Conservation (phyloP, 331 rosid species). For the Spiraea crenata region DNA sequence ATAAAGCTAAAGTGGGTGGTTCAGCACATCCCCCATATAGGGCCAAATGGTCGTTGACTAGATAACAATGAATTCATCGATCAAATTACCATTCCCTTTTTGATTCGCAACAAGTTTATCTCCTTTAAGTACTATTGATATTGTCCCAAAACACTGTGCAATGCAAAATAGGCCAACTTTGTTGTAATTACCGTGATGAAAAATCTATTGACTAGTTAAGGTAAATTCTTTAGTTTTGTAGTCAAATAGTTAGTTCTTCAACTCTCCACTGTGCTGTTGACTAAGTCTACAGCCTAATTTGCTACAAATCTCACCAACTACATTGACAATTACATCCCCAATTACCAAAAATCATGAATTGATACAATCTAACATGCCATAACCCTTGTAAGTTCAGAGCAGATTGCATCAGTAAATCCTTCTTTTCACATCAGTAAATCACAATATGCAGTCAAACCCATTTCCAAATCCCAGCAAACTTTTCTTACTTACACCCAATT, state of each 20-base stretch:
- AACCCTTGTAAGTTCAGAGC: neutral
- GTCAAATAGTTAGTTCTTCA: neutral
- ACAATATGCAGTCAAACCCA: neutral
- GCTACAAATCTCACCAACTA: neutral
- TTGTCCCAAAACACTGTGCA: neutral
- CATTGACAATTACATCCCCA: neutral
- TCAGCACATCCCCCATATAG: neutral
- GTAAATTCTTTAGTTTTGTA: neutral
- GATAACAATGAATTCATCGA: neutral
- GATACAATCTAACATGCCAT: neutral
- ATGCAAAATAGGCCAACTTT: constrained; percentile 1
- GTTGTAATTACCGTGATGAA: neutral
- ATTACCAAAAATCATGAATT: neutral
- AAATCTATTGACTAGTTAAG: neutral
- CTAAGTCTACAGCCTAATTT: constrained; percentile 3
- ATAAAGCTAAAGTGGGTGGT: neutral
- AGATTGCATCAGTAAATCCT: neutral
- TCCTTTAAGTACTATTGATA: neutral
- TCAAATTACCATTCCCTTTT: neutral
- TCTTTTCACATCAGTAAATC: neutral
- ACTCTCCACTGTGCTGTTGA: neutral
- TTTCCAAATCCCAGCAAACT: neutral
- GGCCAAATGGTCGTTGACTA: neutral
- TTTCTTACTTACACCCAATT: neutral
- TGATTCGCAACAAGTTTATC: neutral